A percentile compares a stretch with the other conserved stretches of the same genome.
Evolutionary conservation across 139 green algal genomes (phyloP).

Genomic region (Chlamydomonas applanata): DNA sequence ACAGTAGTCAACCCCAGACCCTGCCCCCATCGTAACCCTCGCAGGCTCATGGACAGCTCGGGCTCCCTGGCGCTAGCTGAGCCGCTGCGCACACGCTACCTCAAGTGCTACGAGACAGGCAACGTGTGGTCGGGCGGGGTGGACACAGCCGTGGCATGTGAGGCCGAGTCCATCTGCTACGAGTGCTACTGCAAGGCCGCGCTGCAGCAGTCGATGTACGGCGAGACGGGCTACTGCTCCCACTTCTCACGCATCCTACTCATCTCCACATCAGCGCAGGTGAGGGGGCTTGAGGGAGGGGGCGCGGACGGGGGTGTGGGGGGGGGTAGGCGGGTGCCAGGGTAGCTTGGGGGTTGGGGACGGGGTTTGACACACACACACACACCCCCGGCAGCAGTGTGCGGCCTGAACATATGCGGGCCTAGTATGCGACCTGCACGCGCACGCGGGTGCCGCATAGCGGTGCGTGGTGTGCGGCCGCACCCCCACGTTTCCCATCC

Average conservation of each 20-base stretch:
- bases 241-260: conserved; percentile 15
- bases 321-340: no score
- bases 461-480: no score
- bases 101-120: conserved; percentile 20
- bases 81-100: conserved; percentile 15
- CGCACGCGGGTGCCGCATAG: no score
- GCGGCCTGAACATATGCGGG: no score
- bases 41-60: not conserved
- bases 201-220: conserved; percentile 6
- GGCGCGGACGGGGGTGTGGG: no score
- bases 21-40: no score
- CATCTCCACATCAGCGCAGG: conserved; percentile 20
- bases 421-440: no score
- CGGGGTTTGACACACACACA: no score
- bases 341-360: no score
- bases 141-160: conserved; percentile 25
- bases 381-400: no score
- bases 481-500: no score
- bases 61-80: not conserved
- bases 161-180: conserved; percentile 37
- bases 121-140: not conserved
- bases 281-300: conserved; percentile 16
- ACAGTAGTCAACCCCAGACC: no score
- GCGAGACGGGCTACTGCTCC: conserved; percentile 20
- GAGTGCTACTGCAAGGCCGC: conserved; percentile 49